phyloP scores from a whole-genome alignment of 1,284 basidiomycete species.

The Trametes sp. region DNA sequence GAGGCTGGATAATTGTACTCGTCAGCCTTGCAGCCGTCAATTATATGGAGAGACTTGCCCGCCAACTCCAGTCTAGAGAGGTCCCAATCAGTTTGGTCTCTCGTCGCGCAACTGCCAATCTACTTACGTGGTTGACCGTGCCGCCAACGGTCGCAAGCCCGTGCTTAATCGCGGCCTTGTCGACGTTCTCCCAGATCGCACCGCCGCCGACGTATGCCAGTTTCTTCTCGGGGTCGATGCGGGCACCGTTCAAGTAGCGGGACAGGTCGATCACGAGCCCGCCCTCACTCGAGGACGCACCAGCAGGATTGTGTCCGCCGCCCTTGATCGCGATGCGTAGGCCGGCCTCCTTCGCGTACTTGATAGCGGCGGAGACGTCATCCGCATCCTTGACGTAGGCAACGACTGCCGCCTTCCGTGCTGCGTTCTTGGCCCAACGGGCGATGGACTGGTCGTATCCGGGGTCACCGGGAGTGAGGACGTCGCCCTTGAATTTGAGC shows the following conservation, averaged over 20 bases:
- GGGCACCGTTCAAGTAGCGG: slow-evolving; percentile 40
- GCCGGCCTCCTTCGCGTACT: slow-evolving; percentile 38
- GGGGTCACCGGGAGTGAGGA: slow-evolving; percentile 32
- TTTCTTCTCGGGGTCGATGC: slow-evolving; percentile 40
- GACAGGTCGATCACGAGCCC: slow-evolving; percentile 50
- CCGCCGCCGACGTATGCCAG: slow-evolving; percentile 46
- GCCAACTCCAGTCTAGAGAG: slow-evolving; percentile 41
- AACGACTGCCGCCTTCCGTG: slow-evolving; percentile 41
- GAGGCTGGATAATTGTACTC: slow-evolving; percentile 44
- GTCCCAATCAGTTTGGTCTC: neutral
- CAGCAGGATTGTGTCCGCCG: slow-evolving; percentile 49
- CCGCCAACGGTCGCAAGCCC: slow-evolving; percentile 44
- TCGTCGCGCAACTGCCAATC: neutral
- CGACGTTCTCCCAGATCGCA: slow-evolving; percentile 45
- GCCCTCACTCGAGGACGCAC: slow-evolving; percentile 43
- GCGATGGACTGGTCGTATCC: slow-evolving; percentile 37
- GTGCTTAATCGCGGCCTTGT: slow-evolving; percentile 41
- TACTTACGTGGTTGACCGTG: slow-evolving; percentile 40
- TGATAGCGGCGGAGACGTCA: slow-evolving; percentile 44
- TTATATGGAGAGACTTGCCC: slow-evolving; percentile 30
- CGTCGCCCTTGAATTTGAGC: slow-evolving; percentile 39
- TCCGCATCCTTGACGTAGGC: slow-evolving; percentile 41
- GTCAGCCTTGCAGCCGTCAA: neutral
- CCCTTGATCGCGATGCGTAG: slow-evolving; percentile 44
- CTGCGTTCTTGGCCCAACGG: slow-evolving; percentile 43